These are phyloP conservation scores for Sphenostylis stenocarpa DNA, from an alignment of 306 rosid species.

Conservation along the genomic window DNA sequence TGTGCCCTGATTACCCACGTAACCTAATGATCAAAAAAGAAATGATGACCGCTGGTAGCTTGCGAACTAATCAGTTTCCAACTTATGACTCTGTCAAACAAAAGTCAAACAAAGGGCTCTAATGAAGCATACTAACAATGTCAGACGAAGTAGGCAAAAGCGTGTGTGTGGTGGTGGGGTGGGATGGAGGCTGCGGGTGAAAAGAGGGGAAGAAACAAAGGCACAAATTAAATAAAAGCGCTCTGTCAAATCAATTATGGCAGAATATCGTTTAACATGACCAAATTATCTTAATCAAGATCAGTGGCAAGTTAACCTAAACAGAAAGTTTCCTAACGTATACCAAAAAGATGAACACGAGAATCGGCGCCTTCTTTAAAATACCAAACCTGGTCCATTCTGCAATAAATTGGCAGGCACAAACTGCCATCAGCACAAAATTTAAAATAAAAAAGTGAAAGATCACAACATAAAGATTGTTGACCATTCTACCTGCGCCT, in stretches of 20 bases:
- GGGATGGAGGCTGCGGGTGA: no score
- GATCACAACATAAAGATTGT: neutral
- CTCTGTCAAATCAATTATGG: conserved; percentile 6
- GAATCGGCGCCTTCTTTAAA: conserved; percentile 21
- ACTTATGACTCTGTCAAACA: neutral
- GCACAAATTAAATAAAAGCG: neutral
- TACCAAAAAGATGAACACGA: conserved; percentile 17
- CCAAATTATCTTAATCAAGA: neutral
- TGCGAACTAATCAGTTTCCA: neutral
- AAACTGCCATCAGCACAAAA: conserved; percentile 41
- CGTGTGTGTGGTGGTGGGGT: no score
- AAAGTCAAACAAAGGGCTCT: neutral
- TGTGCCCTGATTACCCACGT: neutral
- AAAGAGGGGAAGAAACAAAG: neutral
- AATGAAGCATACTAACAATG: neutral
- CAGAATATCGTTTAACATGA: neutral
- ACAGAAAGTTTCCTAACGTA: neutral
- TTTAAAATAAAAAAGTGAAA: neutral
- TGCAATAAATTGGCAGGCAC: conserved; percentile 35
- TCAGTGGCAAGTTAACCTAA: neutral
- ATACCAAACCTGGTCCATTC: conserved; percentile 40
- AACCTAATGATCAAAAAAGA: neutral
- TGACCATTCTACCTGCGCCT: conserved; percentile 48
- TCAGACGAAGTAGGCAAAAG: neutral
- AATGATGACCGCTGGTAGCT: neutral